Conservation (phyloP, 371 early-diverging fungal species). For the Apophysomyces elegans region DNA sequence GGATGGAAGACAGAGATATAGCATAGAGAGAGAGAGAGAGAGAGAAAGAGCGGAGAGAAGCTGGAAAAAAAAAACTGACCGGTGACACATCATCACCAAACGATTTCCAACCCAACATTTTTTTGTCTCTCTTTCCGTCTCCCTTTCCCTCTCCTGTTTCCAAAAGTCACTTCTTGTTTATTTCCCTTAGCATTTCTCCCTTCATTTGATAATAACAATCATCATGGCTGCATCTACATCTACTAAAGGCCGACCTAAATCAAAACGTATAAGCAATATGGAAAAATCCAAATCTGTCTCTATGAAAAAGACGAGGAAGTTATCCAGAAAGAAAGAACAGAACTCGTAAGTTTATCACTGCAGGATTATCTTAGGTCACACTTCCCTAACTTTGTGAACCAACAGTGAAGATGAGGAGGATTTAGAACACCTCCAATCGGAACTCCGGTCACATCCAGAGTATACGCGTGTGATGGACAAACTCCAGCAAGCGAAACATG, state of each 20-base stretch:
- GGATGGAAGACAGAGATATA: too few species aligned
- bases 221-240: conserved; percentile 8
- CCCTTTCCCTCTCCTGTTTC: conserved; percentile 11
- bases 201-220: conserved; percentile 1
- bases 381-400: neutral
- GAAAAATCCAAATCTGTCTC: conserved; percentile 1
- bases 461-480: conserved; percentile 29
- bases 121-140: conserved; percentile 28
- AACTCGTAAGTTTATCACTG: neutral
- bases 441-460: conserved; percentile 28
- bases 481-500: conserved; percentile 28
- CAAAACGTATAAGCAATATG: conserved; percentile 6
- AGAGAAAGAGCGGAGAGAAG: conserved; percentile 9
- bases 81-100: conserved; percentile 30
- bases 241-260: conserved; percentile 7
- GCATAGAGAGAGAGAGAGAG: neutral
- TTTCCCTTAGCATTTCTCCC: conserved; percentile 2
- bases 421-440: conserved; percentile 14
- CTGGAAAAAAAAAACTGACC: conserved; percentile 10
- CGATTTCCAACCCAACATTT: conserved; percentile 28
- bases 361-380: conserved; percentile 1
- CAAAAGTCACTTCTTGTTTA: neutral
- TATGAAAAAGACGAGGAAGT: conserved; percentile 9
- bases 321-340: neutral
- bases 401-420: neutral